A percentile compares a stretch with the other conserved stretches of the same genome.
These are phyloP conservation scores for Otatea glauca DNA, from an alignment of 176 grass and related monocot species.

Conservation along the genomic window DNA sequence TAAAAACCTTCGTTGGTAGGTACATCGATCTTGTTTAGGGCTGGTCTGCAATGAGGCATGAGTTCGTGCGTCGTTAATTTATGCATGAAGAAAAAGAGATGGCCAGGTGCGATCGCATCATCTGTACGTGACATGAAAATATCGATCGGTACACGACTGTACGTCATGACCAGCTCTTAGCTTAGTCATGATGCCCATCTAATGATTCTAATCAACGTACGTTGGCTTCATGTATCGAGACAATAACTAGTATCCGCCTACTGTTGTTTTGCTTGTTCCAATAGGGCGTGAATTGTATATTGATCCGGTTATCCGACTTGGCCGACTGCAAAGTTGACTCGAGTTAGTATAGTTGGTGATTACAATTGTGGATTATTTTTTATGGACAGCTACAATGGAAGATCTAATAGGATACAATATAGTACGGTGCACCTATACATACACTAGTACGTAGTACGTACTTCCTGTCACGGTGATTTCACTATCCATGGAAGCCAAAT, in stretches of 20 bases:
- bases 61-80: background rate
- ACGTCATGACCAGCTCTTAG: background rate
- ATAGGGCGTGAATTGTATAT: constrained; percentile 13
- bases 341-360: background rate
- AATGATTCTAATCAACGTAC: background rate
- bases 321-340: background rate
- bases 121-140: background rate
- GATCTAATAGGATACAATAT: background rate
- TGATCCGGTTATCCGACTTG: constrained; percentile 9
- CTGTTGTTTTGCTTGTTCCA: background rate
- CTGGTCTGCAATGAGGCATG: background rate
- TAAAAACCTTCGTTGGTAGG: background rate
- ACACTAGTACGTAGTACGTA: background rate
- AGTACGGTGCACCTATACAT: background rate
- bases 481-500: no score
- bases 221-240: background rate
- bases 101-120: background rate
- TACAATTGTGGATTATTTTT: background rate
- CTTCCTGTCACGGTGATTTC: background rate
- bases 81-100: background rate
- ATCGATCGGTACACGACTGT: no score
- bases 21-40: no score
- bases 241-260: no score
- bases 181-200: background rate
- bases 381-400: background rate